Evolutionary conservation across 495 filamentous ascomycete species (phyloP), one percentile per base, ranked within the genome.

Genomic region (Articulospora tetracladia): DNA sequence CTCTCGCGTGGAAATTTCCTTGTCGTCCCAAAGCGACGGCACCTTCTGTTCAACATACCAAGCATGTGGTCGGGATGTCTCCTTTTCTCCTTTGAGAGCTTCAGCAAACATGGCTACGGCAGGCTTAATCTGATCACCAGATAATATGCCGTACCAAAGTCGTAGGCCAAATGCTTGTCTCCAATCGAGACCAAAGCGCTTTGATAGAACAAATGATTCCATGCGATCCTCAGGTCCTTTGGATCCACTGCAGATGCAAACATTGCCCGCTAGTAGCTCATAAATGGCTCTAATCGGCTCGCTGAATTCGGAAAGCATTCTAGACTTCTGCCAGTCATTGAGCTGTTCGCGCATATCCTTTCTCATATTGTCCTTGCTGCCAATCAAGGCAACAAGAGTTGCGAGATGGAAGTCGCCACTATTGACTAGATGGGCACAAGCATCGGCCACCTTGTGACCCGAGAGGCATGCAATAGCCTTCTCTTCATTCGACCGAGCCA

Each of bases 151-250:
- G 70, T 96, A 97, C 86, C 89, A 96, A 10, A 98, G 79, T 51
- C 92, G 84, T 22, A 98, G 79, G 15, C 90, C 95, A 69, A 98
- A 96, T 1, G 91, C 87, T 64, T 94, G 91, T 71, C 88, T 83
- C 94, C 94, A 98, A 69, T 95, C 87, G 30, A 98, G 76, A 8
- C 85, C 82, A 67, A 97, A 98, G 17, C 85, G 83, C 61, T 88
- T 80, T 3, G 90, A 86, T 56, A 97, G 86, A 36, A 83, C 77
- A 63, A 98, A 97, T 0, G 84, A 85, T 17, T 81, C 80, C 8
- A 86, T 81, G 49, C 87, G 82, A 72, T 97, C 88, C 70, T 98
- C 94, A 1, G 83, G 77, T 8, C 83, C 84, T 57, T 80, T 83
- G 59, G 87, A 86, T 22, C 94, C 93, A 41, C 92, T 84, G 57